These are phyloP conservation scores for Omphalea diandra DNA, from an alignment of 441 rosid genomes.

Conservation along the genomic window DNA sequence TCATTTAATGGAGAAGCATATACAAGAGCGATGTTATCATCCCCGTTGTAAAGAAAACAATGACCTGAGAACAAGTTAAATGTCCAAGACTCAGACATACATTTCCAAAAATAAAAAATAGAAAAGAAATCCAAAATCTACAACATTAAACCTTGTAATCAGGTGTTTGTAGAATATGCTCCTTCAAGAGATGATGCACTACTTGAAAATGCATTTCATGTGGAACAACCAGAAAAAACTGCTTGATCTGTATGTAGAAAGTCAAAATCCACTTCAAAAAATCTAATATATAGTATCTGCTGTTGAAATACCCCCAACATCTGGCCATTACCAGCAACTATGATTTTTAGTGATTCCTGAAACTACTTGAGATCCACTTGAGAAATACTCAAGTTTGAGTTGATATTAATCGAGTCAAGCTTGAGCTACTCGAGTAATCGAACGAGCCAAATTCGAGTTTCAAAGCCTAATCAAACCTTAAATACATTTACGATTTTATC, in stretches of 20 bases:
- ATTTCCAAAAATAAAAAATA: not conserved
- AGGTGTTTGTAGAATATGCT: constrained; percentile 52
- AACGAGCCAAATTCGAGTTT: no score
- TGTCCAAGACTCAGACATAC: constrained; percentile 9
- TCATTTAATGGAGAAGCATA: constrained; percentile 77
- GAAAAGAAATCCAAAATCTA: constrained; percentile 20
- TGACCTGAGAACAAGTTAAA: constrained; percentile 50
- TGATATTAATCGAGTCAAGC: no score
- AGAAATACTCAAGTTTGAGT: no score
- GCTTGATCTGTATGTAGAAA: constrained; percentile 64
- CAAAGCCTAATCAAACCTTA: no score
- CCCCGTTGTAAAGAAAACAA: constrained; percentile 91
- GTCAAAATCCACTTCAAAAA: constrained; percentile 4
- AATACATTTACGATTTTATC: no score
- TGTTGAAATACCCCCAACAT: not conserved
- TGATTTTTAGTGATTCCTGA: no score
- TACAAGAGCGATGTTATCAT: constrained; percentile 83
- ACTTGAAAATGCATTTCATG: constrained; percentile 75
- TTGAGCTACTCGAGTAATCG: no score
- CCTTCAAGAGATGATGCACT: constrained; percentile 64
- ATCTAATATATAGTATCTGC: not conserved
- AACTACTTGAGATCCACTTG: no score
- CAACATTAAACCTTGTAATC: constrained; percentile 73
- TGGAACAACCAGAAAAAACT: constrained; percentile 64
- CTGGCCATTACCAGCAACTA: not conserved